Percentiles rank a stretch among this genome's conserved stretches.
Evolutionary conservation across 1,284 basidiomycete species (phyloP).

Genomic region (Rhizopogon hawkerae): DNA sequence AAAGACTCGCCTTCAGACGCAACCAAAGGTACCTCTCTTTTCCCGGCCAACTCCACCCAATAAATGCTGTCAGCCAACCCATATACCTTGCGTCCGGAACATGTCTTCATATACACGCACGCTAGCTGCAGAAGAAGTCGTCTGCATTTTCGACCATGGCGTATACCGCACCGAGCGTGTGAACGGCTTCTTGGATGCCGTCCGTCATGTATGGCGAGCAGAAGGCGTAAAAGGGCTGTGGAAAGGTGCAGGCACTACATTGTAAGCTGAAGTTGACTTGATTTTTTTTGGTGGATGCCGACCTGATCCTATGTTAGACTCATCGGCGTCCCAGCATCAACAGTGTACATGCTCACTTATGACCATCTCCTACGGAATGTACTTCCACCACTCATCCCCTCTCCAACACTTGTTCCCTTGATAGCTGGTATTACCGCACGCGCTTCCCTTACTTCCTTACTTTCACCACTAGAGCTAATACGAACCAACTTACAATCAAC

Average conservation of each 20-base stretch:
- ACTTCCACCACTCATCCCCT: constrained; percentile 50
- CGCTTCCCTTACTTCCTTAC: constrained; percentile 70
- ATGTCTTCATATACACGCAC: constrained; percentile 64
- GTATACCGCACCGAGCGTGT: constrained; percentile 64
- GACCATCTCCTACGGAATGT: constrained; percentile 72
- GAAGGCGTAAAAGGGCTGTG: constrained; percentile 77
- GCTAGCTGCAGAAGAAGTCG: constrained; percentile 49
- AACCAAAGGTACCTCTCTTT: constrained; percentile 48
- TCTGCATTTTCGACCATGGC: constrained; percentile 70
- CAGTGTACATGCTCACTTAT: constrained; percentile 94
- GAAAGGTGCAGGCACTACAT: constrained; percentile 82
- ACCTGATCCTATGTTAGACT: constrained; percentile 39
- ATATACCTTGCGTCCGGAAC: constrained; percentile 56
- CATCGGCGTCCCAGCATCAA: constrained; percentile 89
- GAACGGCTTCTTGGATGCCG: constrained; percentile 74
- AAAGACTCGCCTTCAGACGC: constrained; percentile 87
- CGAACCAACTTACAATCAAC: constrained; percentile 92
- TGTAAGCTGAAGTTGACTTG: constrained; percentile 51
- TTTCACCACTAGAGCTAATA: constrained; percentile 89
- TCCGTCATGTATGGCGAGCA: constrained; percentile 67
- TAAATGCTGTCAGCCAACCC: constrained; percentile 62
- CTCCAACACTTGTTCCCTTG: constrained; percentile 63
- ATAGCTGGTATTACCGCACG: constrained; percentile 79
- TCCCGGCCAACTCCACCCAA: constrained; percentile 38
- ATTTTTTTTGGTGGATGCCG: constrained; percentile 9